phyloP scores from a whole-genome alignment of 176 grass and related monocot species.

The Pontederia paniculata region DNA sequence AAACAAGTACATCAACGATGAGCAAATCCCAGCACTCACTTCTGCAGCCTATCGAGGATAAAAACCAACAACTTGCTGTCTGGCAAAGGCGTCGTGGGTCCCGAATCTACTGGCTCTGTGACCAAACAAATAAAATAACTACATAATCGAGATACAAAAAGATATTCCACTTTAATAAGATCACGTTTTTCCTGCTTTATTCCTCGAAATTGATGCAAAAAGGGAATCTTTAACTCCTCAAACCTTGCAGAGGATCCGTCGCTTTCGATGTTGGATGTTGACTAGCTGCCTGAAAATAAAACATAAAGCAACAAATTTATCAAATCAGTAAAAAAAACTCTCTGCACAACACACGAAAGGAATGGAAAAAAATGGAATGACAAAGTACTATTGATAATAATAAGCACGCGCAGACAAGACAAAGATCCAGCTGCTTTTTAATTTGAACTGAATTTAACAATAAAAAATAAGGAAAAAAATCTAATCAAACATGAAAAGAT shows the following conservation, averaged over 20 bases:
- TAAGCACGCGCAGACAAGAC: too few relatives aligned
- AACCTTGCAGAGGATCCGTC: conserved; percentile 72
- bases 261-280: conserved; percentile 50
- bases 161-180: conserved; percentile 10
- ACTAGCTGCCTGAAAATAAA: conserved; percentile 34
- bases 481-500: conserved; percentile 3
- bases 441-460: too few relatives aligned
- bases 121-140: conserved; percentile 24
- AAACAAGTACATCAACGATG: neutral
- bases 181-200: conserved; percentile 19
- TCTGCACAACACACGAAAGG: conserved; percentile 10
- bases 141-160: neutral
- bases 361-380: conserved; percentile 2
- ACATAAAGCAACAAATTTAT: conserved; percentile 1
- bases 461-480: conserved; percentile 10
- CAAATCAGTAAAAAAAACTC: conserved; percentile 18
- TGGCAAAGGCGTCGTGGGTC: conserved; percentile 86
- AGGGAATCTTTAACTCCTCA: conserved; percentile 36
- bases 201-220: conserved; percentile 11
- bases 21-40: conserved; percentile 54
- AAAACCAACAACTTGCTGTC: conserved; percentile 98
- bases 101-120: conserved; percentile 60
- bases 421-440: too few relatives aligned
- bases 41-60: conserved; percentile 92
- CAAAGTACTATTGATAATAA: neutral